Percentiles rank a stretch among this genome's conserved stretches.
Conservation (phyloP, 768 basidiomycete species). For the Lactarius indigo region DNA sequence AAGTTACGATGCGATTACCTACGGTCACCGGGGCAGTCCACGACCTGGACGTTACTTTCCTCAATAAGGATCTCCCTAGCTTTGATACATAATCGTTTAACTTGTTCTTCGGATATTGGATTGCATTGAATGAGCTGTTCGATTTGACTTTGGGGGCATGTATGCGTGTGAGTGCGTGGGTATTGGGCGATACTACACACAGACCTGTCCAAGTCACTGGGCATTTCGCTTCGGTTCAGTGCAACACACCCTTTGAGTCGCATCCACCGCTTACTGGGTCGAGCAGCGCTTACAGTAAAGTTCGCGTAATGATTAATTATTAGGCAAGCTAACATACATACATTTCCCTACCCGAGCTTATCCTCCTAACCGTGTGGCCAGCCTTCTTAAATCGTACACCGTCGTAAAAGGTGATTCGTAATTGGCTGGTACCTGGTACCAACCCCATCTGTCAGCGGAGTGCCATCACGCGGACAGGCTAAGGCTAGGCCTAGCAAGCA, state of each 20-base stretch:
- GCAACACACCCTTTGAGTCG: background rate
- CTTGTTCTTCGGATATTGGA: conserved; percentile 92
- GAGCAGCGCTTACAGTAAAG: background rate
- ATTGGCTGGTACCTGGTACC: conserved; percentile 11
- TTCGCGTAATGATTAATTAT: conserved; percentile 9
- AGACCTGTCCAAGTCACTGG: conserved; percentile 25
- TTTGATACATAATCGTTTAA: conserved; percentile 92
- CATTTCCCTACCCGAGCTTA: background rate
- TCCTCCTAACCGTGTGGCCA: background rate
- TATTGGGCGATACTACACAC: background rate
- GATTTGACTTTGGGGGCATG: conserved; percentile 65
- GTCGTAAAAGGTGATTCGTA: background rate
- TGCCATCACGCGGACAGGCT: background rate
- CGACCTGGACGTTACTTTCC: conserved; percentile 94
- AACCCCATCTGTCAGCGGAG: conserved; percentile 11
- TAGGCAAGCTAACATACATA: conserved; percentile 6
- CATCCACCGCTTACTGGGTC: background rate
- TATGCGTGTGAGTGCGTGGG: background rate
- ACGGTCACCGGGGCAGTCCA: conserved; percentile 96
- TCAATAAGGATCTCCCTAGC: conserved; percentile 96
- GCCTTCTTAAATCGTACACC: conserved; percentile 1
- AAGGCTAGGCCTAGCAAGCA: background rate
- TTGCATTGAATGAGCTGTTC: conserved; percentile 92
- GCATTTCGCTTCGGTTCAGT: conserved; percentile 9
- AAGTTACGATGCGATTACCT: conserved; percentile 34